phyloP scores from a whole-genome alignment of 2,329 filamentous ascomycete genomes.

The Sporothrix variecibatus region DNA sequence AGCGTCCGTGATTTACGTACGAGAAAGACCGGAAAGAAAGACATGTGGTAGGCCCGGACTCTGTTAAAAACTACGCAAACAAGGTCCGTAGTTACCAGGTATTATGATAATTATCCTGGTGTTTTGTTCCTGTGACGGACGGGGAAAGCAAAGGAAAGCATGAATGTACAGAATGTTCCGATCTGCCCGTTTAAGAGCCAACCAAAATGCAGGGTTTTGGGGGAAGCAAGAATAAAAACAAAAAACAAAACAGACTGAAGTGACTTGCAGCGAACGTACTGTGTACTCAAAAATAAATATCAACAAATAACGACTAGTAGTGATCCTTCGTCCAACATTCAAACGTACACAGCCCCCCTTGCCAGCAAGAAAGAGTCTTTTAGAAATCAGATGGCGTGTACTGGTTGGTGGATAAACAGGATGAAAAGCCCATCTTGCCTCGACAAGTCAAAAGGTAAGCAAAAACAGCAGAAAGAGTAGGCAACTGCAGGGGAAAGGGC shows the following conservation, averaged over 20 bases:
- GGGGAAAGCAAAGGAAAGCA: background rate
- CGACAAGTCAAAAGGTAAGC: background rate
- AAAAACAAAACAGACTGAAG: background rate
- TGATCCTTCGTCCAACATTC: background rate
- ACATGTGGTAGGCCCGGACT: background rate
- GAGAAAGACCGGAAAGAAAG: background rate
- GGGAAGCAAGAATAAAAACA: background rate
- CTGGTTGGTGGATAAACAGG: constrained; percentile 20
- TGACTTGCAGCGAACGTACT: background rate
- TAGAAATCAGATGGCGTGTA: constrained; percentile 8
- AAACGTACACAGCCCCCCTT: constrained; percentile 1
- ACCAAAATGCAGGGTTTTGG: constrained; percentile 2
- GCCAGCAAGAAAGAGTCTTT: background rate
- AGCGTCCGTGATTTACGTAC: background rate
- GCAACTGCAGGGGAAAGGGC: background rate
- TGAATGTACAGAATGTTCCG: background rate
- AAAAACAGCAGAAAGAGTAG: background rate
- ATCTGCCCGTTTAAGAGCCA: constrained; percentile 14
- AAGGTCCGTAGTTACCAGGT: background rate
- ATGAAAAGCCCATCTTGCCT: background rate
- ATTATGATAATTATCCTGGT: background rate
- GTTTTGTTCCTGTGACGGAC: background rate
- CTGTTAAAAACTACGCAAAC: background rate
- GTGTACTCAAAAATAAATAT: background rate
- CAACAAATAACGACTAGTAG: background rate